These are phyloP conservation scores for Cucumis melo DNA, from an alignment of 306 rosid genomes.

Conservation along the genomic window DNA sequence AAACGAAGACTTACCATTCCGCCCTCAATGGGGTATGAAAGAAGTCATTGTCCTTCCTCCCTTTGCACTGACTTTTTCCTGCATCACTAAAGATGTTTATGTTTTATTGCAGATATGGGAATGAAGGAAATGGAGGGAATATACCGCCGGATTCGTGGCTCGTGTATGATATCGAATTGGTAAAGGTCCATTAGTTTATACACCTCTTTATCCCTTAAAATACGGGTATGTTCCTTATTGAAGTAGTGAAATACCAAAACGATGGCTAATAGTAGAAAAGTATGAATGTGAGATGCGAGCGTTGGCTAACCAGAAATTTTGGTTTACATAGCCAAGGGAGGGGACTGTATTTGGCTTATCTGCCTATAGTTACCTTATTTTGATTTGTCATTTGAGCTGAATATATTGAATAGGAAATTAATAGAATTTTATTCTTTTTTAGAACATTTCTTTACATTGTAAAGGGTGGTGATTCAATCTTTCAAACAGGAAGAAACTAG, in stretches of 20 bases:
- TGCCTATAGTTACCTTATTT: not conserved
- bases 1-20: slow-evolving; percentile 74
- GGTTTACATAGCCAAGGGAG: not conserved
- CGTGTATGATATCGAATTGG: slow-evolving; percentile 55
- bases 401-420: not conserved
- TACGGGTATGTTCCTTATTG: not conserved
- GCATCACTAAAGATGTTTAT: slow-evolving; percentile 6
- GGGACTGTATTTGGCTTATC: not conserved
- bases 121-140: slow-evolving; percentile 21
- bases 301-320: not conserved
- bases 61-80: not conserved
- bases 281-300: not conserved
- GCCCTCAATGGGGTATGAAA: slow-evolving; percentile 57
- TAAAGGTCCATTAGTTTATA: slow-evolving; percentile 44
- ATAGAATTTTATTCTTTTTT: not conserved
- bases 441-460: not conserved
- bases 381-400: not conserved
- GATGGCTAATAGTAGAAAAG: not conserved
- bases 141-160: slow-evolving; percentile 70
- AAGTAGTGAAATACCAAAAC: not conserved
- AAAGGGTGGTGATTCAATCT: not conserved
- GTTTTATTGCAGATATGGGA: slow-evolving; percentile 38
- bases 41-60: not conserved
- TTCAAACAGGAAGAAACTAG: too few relatives aligned
- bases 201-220: not conserved